Base-by-base conservation (phyloP, 306 rosid genomes). In the Trifolium subterraneum region DNA sequence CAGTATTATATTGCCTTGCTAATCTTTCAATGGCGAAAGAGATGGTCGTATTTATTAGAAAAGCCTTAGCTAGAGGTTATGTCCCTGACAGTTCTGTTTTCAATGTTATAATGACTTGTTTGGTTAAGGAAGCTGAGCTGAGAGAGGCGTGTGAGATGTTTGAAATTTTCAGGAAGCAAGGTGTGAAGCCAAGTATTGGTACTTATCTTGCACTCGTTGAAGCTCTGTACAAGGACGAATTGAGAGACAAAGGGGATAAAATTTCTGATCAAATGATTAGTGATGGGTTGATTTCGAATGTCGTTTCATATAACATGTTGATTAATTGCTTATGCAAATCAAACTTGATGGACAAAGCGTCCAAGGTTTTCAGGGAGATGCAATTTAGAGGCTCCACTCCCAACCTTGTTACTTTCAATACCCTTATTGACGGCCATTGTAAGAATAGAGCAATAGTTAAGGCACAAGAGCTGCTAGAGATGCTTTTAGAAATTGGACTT, bases 401-500 rank as follows among this genome's bases (percentile, higher is more conserved):
- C 9, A 91, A 79, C 85, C 87, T 91, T 76, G 91, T 93, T 51
- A 93, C 98, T 66, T 87, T 85, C 64, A 93, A 91, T 79, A 93
- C 92, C 35, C 92, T 91, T 79, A 86, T 93, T 63, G 38, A 84
- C 56, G 96, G 96, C 39, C 75, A 82, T 85, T 85, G 96, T 87
- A 91, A 84, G 76, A 78, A 45, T 72, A 89, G 90, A 41, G 79
- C 84, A 42, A 61, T 89, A 67, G 77, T 48, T 19, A 82, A 76
- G 84, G 93, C 90, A 7, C 82, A 61, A 23, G 88, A 88, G 80
- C 74, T 88, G 44, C 82, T 93, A 85, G 83, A 78, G 65, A 84
- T 72, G 89, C 90, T 91, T 64, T 83, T 93, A 47, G 84, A 85
- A 72, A 73, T 42, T 60, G 89, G 88, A 58, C 74, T 86, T 73